phyloP scores from a whole-genome alignment of 768 basidiomycete genomes.

The Suillus sp. region DNA sequence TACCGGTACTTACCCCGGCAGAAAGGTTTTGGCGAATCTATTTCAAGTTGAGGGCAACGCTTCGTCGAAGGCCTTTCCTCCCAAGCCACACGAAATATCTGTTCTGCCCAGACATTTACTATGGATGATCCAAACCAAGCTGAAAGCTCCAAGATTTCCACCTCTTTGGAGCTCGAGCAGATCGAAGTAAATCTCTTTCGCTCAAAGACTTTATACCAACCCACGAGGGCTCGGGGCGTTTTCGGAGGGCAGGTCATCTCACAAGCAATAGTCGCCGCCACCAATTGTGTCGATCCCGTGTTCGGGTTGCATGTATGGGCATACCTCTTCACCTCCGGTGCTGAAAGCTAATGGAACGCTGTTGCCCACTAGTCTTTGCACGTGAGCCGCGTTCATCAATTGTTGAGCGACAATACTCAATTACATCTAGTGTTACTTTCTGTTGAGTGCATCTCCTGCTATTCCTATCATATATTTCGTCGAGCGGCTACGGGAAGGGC shows the following conservation, averaged over 20 bases:
- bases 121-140: slow-evolving; percentile 49
- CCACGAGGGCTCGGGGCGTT: slow-evolving; percentile 64
- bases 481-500: slow-evolving; percentile 72
- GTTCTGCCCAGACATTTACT: background rate
- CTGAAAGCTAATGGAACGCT: slow-evolving; percentile 3
- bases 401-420: slow-evolving; percentile 10
- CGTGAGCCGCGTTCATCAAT: slow-evolving; percentile 43
- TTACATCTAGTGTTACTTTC: slow-evolving; percentile 70
- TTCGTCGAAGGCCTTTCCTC: background rate
- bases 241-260: slow-evolving; percentile 92
- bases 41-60: background rate
- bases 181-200: slow-evolving; percentile 79
- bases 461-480: slow-evolving; percentile 79
- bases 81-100: background rate
- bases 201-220: slow-evolving; percentile 72
- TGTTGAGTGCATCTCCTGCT: slow-evolving; percentile 71
- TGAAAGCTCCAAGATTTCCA: slow-evolving; percentile 70
- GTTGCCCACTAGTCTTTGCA: slow-evolving; percentile 57
- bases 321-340: background rate
- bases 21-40: background rate
- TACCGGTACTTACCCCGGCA: background rate
- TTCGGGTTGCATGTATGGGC: slow-evolving; percentile 72
- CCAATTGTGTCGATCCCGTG: slow-evolving; percentile 65
- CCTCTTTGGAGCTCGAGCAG: slow-evolving; percentile 75
- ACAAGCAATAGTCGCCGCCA: slow-evolving; percentile 82